A percentile compares a stretch with the other conserved stretches of the same genome.
These are phyloP conservation scores for Penicillium expansum DNA, from an alignment of 2,329 filamentous ascomycete species.

Conservation along the genomic window DNA sequence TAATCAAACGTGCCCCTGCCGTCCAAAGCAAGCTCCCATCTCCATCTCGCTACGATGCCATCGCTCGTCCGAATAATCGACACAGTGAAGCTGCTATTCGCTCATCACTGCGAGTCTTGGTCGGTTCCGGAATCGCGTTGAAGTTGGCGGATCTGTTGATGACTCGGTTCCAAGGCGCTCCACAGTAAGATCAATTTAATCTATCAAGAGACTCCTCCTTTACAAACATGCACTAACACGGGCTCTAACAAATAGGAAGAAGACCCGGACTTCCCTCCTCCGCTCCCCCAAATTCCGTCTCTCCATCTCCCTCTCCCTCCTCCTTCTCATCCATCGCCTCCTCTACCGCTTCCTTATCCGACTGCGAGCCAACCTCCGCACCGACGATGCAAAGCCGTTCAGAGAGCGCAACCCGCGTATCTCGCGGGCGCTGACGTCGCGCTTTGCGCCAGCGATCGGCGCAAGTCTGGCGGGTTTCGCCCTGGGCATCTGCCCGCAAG, in stretches of 20 bases:
- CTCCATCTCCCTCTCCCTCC: constrained; percentile 77
- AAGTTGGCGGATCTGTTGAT: constrained; percentile 59
- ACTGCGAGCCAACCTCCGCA: constrained; percentile 73
- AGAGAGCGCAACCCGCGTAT: constrained; percentile 77
- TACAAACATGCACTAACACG: neutral
- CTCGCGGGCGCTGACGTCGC: constrained; percentile 71
- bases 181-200: constrained; percentile 21
- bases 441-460: constrained; percentile 83
- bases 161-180: constrained; percentile 24
- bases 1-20: constrained; percentile 68
- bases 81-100: constrained; percentile 69
- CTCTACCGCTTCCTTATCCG: constrained; percentile 86
- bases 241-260: constrained; percentile 27
- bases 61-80: constrained; percentile 56
- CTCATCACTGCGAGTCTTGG: constrained; percentile 68
- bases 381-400: constrained; percentile 77
- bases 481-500: constrained; percentile 70
- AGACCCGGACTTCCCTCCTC: constrained; percentile 41
- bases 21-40: constrained; percentile 54
- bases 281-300: constrained; percentile 69
- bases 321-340: constrained; percentile 83
- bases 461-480: constrained; percentile 83
- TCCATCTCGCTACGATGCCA: constrained; percentile 52
- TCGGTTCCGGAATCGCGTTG: constrained; percentile 61
- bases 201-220: neutral